Percentiles rank a stretch among this genome's conserved stretches.
Evolutionary conservation across 345 rosid genomes (phyloP).

Genomic region (Corymbia maculata): DNA sequence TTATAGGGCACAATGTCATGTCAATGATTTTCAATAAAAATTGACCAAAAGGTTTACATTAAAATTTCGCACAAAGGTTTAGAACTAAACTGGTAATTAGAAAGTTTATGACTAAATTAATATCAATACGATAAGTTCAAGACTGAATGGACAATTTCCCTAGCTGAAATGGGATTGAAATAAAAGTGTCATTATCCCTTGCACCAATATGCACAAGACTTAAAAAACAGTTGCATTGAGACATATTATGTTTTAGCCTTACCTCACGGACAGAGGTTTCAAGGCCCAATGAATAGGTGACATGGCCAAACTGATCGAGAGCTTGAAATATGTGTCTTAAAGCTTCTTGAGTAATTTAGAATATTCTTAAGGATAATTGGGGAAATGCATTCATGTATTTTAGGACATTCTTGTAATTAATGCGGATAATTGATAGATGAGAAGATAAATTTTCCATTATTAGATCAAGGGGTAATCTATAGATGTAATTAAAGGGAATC

Average conservation of each 20-base stretch:
- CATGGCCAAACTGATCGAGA: background rate
- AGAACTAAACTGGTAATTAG: accelerated
- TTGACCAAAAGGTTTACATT: accelerated
- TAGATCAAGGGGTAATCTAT: background rate
- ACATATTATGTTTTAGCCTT: background rate
- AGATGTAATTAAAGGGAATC: background rate
- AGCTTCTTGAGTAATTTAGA: background rate
- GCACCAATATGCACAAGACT: background rate
- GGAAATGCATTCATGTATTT: background rate
- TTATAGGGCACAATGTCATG: accelerated
- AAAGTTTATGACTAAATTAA: background rate
- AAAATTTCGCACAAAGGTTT: accelerated
- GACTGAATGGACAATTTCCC: background rate
- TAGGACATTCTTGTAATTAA: background rate
- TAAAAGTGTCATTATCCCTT: background rate
- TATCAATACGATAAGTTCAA: accelerated
- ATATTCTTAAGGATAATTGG: background rate
- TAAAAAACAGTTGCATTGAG: background rate
- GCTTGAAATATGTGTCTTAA: background rate
- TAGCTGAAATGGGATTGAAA: background rate
- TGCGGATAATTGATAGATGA: background rate
- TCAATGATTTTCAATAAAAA: accelerated
- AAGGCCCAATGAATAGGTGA: background rate
- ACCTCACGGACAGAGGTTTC: background rate
- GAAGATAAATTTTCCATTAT: background rate